Conservation (phyloP, 2,329 filamentous ascomycete genomes). For the Colletotrichum lindemuthianum region DNA sequence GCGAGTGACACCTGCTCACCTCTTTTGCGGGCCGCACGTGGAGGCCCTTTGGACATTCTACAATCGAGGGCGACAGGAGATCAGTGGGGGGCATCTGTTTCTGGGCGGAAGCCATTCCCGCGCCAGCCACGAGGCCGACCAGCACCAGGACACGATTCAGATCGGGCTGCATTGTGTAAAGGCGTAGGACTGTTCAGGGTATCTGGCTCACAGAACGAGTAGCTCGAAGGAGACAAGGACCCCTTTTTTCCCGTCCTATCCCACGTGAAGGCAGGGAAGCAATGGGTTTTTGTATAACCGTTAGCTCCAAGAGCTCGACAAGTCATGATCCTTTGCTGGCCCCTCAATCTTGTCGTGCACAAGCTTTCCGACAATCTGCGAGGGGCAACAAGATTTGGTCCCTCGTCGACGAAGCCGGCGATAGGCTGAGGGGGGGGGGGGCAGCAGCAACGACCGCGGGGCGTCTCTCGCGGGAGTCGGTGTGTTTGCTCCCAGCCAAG, state of each 20-base stretch:
- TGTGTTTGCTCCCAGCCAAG: background rate
- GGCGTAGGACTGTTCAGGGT: too few species aligned
- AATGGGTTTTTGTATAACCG: too few species aligned
- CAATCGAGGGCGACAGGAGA: conserved; percentile 1
- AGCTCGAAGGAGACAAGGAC: too few species aligned
- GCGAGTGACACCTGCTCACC: background rate
- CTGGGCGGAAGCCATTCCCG: too few species aligned
- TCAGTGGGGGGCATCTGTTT: too few species aligned
- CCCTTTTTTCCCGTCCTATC: too few species aligned
- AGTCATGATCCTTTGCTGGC: background rate
- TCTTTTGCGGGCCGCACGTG: conserved; percentile 17
- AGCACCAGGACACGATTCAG: background rate
- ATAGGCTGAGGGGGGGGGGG: too few species aligned
- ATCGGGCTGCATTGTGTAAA: background rate
- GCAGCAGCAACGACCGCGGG: background rate
- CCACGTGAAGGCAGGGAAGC: too few species aligned
- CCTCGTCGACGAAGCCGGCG: conserved; percentile 6
- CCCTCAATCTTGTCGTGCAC: background rate
- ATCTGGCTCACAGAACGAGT: too few species aligned
- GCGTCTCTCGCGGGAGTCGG: background rate
- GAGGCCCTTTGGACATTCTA: conserved; percentile 18
- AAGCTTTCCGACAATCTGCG: background rate
- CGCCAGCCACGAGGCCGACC: too few species aligned
- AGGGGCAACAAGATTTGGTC: background rate
- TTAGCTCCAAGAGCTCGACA: too few species aligned